Evolutionary conservation across 1,284 basidiomycete genomes (phyloP).

Genomic region (Marasmius fiardii): DNA sequence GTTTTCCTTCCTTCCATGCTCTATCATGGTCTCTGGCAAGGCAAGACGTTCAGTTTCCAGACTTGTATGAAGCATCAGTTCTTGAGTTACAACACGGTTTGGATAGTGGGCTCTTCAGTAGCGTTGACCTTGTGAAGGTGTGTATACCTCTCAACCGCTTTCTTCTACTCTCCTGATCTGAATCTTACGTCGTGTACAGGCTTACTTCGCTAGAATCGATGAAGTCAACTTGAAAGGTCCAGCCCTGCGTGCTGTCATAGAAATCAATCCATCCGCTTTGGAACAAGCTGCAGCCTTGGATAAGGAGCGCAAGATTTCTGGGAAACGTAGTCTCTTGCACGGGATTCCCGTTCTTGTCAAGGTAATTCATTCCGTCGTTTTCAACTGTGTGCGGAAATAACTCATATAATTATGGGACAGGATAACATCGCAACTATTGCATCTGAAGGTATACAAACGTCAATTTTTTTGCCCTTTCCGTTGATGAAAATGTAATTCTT

Average conservation of each 20-base stretch:
- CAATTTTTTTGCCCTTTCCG: background rate
- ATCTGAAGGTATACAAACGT: conserved; percentile 39
- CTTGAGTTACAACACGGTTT: conserved; percentile 53
- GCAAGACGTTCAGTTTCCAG: conserved; percentile 32
- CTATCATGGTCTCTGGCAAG: background rate
- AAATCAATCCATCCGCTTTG: conserved; percentile 59
- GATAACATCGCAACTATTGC: conserved; percentile 62
- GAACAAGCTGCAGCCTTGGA: conserved; percentile 53
- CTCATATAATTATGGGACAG: conserved; percentile 17
- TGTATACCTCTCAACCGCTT: conserved; percentile 7
- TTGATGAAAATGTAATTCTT: background rate
- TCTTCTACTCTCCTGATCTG: background rate
- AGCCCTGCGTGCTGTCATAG: conserved; percentile 57
- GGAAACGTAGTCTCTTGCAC: conserved; percentile 55
- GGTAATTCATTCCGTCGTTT: conserved; percentile 25
- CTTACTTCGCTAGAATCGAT: conserved; percentile 67
- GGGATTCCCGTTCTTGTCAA: conserved; percentile 72
- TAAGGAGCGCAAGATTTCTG: conserved; percentile 41
- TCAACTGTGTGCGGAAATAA: background rate
- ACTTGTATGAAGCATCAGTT: conserved; percentile 63
- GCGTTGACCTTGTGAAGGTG: conserved; percentile 64
- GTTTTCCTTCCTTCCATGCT: too few species aligned
- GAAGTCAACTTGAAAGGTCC: conserved; percentile 70
- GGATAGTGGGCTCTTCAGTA: conserved; percentile 51
- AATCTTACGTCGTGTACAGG: conserved; percentile 29